phyloP scores from a whole-genome alignment of 2,329 filamentous ascomycete species.

The Aspergillus brunneoviolaceus region DNA sequence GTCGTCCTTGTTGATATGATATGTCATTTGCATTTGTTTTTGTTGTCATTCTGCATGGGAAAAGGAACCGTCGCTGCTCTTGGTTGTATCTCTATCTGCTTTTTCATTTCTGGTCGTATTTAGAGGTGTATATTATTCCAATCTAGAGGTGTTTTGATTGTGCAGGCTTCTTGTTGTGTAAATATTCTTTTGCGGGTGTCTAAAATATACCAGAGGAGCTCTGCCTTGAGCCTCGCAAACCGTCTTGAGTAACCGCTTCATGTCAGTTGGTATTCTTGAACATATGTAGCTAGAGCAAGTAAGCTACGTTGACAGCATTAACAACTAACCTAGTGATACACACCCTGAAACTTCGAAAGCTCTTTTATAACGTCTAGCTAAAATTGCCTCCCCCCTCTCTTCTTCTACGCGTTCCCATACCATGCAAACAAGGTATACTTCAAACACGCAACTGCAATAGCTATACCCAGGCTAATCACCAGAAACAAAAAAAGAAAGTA shows the following conservation, averaged over 20 bases:
- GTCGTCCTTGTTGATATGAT: neutral
- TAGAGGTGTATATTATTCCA: constrained; percentile 14
- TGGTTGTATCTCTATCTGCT: neutral
- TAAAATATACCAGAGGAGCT: no score
- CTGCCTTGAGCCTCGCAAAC: no score
- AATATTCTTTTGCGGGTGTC: no score
- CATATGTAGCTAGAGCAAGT: no score
- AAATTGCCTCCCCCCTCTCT: neutral
- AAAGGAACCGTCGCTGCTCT: constrained; percentile 2
- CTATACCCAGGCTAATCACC: neutral
- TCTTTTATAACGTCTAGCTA: neutral
- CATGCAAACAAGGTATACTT: neutral
- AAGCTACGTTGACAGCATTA: neutral
- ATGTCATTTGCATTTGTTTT: neutral
- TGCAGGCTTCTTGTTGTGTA: neutral
- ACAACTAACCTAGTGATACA: neutral
- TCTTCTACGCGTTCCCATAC: neutral
- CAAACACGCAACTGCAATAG: neutral
- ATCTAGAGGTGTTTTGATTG: neutral
- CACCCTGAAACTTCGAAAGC: neutral
- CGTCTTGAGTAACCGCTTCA: no score
- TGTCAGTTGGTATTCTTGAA: no score
- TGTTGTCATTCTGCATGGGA: neutral
- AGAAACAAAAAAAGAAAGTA: neutral
- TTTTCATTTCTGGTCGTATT: neutral